These are phyloP conservation scores for Neofusicoccum laricinum DNA, from an alignment of 2,329 filamentous ascomycete genomes.

Conservation along the genomic window DNA sequence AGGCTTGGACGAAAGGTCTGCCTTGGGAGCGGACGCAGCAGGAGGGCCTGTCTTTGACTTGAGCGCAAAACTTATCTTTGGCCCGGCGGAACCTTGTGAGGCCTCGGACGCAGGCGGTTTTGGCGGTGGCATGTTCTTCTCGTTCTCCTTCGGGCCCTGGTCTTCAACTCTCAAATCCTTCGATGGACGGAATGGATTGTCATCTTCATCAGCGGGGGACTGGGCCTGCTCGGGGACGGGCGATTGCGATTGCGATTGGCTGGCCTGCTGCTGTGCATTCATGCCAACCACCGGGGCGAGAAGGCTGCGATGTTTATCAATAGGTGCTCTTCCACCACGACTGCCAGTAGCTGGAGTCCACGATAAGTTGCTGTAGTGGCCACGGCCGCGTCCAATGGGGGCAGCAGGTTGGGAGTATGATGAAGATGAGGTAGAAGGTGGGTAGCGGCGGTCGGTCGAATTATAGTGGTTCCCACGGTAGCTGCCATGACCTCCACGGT, in stretches of 20 bases:
- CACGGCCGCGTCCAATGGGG: conserved; percentile 51
- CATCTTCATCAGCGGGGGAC: conserved; percentile 50
- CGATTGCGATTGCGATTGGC: conserved; percentile 16
- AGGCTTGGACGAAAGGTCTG: conserved; percentile 42
- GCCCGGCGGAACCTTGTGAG: conserved; percentile 52
- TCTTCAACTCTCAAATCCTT: conserved; percentile 67
- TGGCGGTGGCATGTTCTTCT: conserved; percentile 56
- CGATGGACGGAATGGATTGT: conserved; percentile 61
- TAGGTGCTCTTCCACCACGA: conserved; percentile 49
- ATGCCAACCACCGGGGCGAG: conserved; percentile 20
- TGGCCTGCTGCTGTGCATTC: conserved; percentile 15
- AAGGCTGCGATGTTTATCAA: conserved; percentile 29
- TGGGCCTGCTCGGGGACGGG: conserved; percentile 22
- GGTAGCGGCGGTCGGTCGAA: conserved; percentile 44
- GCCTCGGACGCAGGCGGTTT: conserved; percentile 54
- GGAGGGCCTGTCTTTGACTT: conserved; percentile 66
- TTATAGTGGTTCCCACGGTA: conserved; percentile 61
- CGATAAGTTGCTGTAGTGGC: conserved; percentile 65
- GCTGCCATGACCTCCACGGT: conserved; percentile 52
- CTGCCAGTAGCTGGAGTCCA: conserved; percentile 63
- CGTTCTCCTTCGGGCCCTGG: conserved; percentile 49
- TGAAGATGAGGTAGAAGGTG: conserved; percentile 43
- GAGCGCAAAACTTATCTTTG: conserved; percentile 91
- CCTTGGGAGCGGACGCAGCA: conserved; percentile 50
- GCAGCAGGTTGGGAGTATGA: conserved; percentile 42